Conservation (phyloP, 345 rosid genomes). For the Hevea brasiliensis region DNA sequence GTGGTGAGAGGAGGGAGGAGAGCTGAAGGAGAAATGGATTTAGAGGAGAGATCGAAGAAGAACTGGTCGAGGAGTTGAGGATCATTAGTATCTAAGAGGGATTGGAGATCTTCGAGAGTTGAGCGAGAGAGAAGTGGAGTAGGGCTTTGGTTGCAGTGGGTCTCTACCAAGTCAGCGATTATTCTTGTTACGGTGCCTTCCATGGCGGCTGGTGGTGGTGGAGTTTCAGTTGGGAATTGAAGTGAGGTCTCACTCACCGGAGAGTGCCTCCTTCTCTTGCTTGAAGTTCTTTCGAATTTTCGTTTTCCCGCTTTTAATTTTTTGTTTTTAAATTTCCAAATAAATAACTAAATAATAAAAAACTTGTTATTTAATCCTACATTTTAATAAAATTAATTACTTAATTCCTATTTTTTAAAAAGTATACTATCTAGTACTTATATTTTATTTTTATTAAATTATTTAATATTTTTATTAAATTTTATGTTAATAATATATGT, state of each 20-base stretch:
- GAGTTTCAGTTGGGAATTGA: background rate
- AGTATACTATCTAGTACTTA: too few species aligned
- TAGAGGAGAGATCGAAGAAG: slow-evolving; percentile 49
- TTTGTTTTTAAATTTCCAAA: too few species aligned
- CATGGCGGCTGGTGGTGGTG: background rate
- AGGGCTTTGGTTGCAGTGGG: background rate
- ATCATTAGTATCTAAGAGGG: slow-evolving; percentile 48
- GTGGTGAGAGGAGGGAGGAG: slow-evolving; percentile 51
- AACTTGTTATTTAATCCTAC: too few species aligned
- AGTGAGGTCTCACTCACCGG: background rate
- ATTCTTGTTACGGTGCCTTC: slow-evolving; percentile 15
- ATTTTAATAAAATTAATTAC: too few species aligned
- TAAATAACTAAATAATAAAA: too few species aligned
- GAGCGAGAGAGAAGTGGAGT: slow-evolving; percentile 29
- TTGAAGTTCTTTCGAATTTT: background rate
- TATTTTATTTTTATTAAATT: too few species aligned
- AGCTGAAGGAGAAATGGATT: slow-evolving; percentile 41
- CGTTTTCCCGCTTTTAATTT: slow-evolving; percentile 15
- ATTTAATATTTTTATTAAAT: too few species aligned
- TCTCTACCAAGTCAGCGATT: slow-evolving; percentile 24
- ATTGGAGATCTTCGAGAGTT: slow-evolving; percentile 53
- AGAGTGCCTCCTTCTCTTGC: background rate
- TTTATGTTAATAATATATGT: too few species aligned
- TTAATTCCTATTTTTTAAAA: too few species aligned
- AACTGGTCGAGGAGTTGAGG: slow-evolving; percentile 47